Percentiles rank a stretch among this genome's conserved stretches.
These are phyloP conservation scores for Nakaseomyces nivariensis DNA, from an alignment of 1,139 yeast genomes.

Conservation along the genomic window DNA sequence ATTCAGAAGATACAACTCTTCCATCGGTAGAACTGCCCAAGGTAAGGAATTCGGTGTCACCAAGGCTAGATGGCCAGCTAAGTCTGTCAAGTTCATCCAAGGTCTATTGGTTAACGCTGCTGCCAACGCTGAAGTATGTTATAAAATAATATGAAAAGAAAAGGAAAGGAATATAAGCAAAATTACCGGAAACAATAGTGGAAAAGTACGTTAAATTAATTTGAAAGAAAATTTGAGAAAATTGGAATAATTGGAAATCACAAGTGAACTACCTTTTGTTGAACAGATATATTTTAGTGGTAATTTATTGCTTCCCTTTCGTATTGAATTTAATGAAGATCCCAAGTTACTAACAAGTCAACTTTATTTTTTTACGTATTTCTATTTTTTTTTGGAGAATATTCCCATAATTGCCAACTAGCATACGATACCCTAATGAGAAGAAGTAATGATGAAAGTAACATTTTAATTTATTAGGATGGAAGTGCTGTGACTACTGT, in stretches of 20 bases:
- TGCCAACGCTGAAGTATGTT: slow-evolving; percentile 85
- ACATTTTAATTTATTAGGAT: no score
- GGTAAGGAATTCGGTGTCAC: slow-evolving; percentile 99
- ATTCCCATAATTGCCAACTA: background rate
- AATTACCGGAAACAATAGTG: background rate
- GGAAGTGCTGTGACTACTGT: no score
- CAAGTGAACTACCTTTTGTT: no score
- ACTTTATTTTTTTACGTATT: background rate
- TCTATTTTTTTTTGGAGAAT: background rate
- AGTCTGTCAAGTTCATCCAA: slow-evolving; percentile 92
- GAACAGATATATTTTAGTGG: no score
- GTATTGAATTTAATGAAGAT: background rate
- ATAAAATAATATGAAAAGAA: background rate
- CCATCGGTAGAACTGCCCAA: slow-evolving; percentile 98
- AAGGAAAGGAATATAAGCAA: background rate
- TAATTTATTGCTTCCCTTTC: background rate
- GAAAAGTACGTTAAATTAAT: background rate
- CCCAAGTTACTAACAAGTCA: background rate
- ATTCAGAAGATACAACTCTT: slow-evolving; percentile 94
- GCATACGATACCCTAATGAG: background rate
- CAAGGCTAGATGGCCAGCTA: slow-evolving; percentile 99
- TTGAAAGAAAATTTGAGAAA: no score
- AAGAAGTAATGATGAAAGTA: background rate
- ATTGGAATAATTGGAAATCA: no score
- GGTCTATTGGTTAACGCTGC: slow-evolving; percentile 96